Evolutionary conservation across 495 filamentous ascomycete species (phyloP), one percentile per base, ranked within the genome.

Genomic region (Letharia lupina): DNA sequence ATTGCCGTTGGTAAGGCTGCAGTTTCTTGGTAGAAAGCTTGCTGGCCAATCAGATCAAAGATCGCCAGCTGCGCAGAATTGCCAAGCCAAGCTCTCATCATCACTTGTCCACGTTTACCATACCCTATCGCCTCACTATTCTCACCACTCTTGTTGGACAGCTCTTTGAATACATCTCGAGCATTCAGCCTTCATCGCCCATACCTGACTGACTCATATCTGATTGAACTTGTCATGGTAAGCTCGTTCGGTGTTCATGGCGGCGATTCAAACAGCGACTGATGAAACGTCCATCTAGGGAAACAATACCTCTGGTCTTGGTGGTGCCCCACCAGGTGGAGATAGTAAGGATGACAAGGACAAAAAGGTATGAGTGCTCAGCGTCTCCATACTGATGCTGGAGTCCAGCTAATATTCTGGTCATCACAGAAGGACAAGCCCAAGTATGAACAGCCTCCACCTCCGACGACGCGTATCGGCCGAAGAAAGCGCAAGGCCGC

Each of bases 371-470:
- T 65, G 79, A 65, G 67, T 8, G 12, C 50, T 28, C 60, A 45
- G 42, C 44, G 56, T n/a, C 40, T 67, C 44, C 12, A 37, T 71
- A 62, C 15, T 61, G 31, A 33, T 31, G 31, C 41, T 54, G 23
- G 13, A 54, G 60, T 44, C 41, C 64, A 65, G 67, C 66, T 68
- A 60, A 58, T 67, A 66, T 72, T 65, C 73, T 54, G 41, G 60
- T 63, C 54, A 65, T 66, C 61, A 70, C 73, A 98, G 92, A 96
- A 99, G 83, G 91, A 98, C 59, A 98, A 98, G 85, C 94, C 95
- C 68, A 96, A 91, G 88, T 98, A 99, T 81, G 94, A 99, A 75
- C 94, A 94, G 59, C 94, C 94, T 66, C 95, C 95, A 75, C 89
- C 91, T 67, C 94, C 94, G 52, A 98, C 94, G 44, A 98, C 94